A percentile compares a stretch with the other conserved stretches of the same genome.
These are phyloP conservation scores for Eimeria sp. DNA, from an alignment of 169 alveolate species.

Conservation along the genomic window DNA sequence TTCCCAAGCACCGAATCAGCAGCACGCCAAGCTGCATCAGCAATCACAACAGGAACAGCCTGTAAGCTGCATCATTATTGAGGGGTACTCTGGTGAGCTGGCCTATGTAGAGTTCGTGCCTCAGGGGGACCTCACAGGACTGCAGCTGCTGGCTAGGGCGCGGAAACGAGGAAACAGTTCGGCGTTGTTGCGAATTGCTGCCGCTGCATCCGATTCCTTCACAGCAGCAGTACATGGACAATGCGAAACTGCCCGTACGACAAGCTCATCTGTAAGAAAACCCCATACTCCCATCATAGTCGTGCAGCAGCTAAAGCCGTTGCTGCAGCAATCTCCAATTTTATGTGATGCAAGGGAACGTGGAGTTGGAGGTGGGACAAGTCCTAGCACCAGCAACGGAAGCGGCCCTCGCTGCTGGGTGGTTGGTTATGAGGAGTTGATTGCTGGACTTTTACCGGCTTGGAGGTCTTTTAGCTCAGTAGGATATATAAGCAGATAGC, in stretches of 20 bases:
- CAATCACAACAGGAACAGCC: constrained; percentile 17
- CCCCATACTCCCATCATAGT: not conserved
- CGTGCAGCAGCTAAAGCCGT: constrained; percentile 69
- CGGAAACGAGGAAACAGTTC: constrained; percentile 12
- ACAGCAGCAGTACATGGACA: constrained; percentile 41
- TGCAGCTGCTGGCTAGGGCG: constrained; percentile 63
- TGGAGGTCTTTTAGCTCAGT: constrained; percentile 49
- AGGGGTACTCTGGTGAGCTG: constrained; percentile 63
- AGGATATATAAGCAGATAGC: not conserved
- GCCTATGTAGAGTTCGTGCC: constrained; percentile 45
- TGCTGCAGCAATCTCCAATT: constrained; percentile 54
- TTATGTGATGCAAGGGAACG: constrained; percentile 57
- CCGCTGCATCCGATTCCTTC: not conserved
- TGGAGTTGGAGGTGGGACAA: not conserved
- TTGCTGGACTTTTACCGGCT: constrained; percentile 24
- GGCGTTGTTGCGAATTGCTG: constrained; percentile 37
- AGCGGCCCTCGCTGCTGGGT: constrained; percentile 72
- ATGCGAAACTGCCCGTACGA: not conserved
- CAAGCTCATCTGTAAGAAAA: constrained; percentile 6
- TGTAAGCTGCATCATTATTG: constrained; percentile 61
- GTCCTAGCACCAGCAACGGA: constrained; percentile 33
- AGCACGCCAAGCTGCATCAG: not conserved
- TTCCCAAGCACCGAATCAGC: not conserved
- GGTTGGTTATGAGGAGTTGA: constrained; percentile 58
- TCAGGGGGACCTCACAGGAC: constrained; percentile 30